phyloP scores from a whole-genome alignment of 768 basidiomycete genomes.

The Termitomyces sp. region DNA sequence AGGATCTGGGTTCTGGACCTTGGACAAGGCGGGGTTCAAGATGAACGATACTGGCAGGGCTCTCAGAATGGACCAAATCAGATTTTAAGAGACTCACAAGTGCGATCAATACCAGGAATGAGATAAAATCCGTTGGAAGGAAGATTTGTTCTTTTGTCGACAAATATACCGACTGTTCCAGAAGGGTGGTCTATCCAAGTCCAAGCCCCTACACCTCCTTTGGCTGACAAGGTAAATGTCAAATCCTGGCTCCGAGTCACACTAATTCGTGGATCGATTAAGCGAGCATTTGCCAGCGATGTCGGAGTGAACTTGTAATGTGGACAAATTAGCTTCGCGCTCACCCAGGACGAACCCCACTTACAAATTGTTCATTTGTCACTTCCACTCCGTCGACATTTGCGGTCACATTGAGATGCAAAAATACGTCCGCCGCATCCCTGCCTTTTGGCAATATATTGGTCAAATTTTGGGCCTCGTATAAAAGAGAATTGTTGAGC shows the following conservation, averaged over 20 bases:
- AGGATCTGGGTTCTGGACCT: slow-evolving; percentile 28
- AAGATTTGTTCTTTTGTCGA: slow-evolving; percentile 32
- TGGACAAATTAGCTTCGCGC: neutral
- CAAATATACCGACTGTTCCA: slow-evolving; percentile 48
- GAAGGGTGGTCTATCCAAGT: slow-evolving; percentile 57
- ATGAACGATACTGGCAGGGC: slow-evolving; percentile 42
- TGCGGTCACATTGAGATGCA: slow-evolving; percentile 45
- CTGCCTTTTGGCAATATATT: slow-evolving; percentile 39
- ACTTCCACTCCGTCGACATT: slow-evolving; percentile 32
- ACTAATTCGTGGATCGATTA: slow-evolving; percentile 44
- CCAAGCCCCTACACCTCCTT: slow-evolving; percentile 49
- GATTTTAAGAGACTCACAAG: slow-evolving; percentile 27
- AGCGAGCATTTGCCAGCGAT: slow-evolving; percentile 37
- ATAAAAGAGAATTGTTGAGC: slow-evolving; percentile 45
- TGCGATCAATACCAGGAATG: slow-evolving; percentile 47
- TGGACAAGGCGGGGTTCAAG: slow-evolving; percentile 32
- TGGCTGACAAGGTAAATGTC: slow-evolving; percentile 47
- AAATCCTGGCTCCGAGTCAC: slow-evolving; percentile 25
- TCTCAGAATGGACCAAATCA: neutral
- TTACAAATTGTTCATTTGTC: slow-evolving; percentile 47
- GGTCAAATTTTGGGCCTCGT: slow-evolving; percentile 31
- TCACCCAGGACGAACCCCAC: slow-evolving; percentile 10
- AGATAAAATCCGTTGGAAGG: slow-evolving; percentile 52
- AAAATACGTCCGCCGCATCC: slow-evolving; percentile 39
- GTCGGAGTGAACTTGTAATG: slow-evolving; percentile 42